A percentile compares a stretch with the other conserved stretches of the same genome.
phyloP scores from a whole-genome alignment of 129 eudicot genomes.

The Pittosporum tobira region DNA sequence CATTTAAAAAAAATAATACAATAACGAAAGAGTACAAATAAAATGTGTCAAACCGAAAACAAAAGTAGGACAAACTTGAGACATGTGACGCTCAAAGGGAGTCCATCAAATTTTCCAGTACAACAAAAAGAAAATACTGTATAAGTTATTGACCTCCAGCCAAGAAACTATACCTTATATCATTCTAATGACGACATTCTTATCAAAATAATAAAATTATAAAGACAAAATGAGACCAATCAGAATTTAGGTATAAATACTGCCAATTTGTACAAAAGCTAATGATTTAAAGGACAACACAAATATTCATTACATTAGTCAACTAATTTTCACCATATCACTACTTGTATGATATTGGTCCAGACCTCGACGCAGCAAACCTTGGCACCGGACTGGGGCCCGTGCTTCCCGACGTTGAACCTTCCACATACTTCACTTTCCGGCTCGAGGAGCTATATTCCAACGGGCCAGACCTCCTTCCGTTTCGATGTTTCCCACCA shows the following conservation, averaged over 20 bases:
- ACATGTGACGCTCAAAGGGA: too few relatives aligned
- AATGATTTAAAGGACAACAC: neutral
- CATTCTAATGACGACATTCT: too few relatives aligned
- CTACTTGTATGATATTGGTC: conserved; percentile 81
- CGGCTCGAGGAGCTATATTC: conserved; percentile 58
- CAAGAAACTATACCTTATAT: too few relatives aligned
- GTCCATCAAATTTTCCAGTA: too few relatives aligned
- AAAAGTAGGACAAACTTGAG: too few relatives aligned
- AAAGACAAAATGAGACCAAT: too few relatives aligned
- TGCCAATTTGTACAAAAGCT: neutral
- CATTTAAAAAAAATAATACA: too few relatives aligned
- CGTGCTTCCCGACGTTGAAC: conserved; percentile 75
- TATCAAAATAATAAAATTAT: too few relatives aligned
- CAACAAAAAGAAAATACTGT: too few relatives aligned
- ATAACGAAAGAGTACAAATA: too few relatives aligned
- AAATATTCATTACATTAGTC: neutral
- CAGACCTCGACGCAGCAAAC: conserved; percentile 92
- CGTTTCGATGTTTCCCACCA: conserved; percentile 32
- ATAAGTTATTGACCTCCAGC: too few relatives aligned
- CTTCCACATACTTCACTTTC: conserved; percentile 53
- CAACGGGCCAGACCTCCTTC: conserved; percentile 83
- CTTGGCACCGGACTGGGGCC: conserved; percentile 97
- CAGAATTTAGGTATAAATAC: conserved; percentile 9
- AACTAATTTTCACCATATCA: neutral
- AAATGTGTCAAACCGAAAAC: too few relatives aligned